Base-by-base conservation (phyloP, 75 land plant genomes). In the Larix kaempferi region DNA sequence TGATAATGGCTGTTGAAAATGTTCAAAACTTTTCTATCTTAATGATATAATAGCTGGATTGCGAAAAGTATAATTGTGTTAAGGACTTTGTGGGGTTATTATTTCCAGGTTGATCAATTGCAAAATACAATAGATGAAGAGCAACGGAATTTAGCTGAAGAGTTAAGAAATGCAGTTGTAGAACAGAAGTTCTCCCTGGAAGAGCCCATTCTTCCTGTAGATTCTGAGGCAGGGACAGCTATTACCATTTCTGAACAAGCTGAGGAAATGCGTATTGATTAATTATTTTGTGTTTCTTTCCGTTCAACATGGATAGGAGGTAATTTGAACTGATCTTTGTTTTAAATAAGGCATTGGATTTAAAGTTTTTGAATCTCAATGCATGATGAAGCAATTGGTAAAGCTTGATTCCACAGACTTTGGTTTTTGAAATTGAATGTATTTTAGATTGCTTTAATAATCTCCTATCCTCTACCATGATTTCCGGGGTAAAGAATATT, bases 71-170 rank as follows among this genome's bases (percentile, higher is more conserved):
- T 57, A 62, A 17, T 27, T 7, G 37, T 56, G 27, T 76, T 26
- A 37, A 37, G 23, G 22, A 64, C 13, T 17, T 23, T 16, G 4
- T 62, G 25, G 66, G 25, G 35, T 4, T 29, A n/a, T 37, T 59
- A 63, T 35, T 71, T 63, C 15, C 85, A 98, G 98, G 98, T 95
- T 74, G 99, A 98, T 84, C 95, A 95, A 65, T 78, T 98, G 67
- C 99, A 97, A 77, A 89, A 81, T 66, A 95, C 96, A 52, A 89
- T 98, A 29, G 99, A 98, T 82, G 99, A 97, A 54, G 98, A 98
- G 71, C 96, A 92, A 74, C 91, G 85, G 81, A 92, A 56, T 77
- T 73, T 85, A 55, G 82, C 80, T 37, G 93, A 92, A 67, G 95
- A 88, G 78, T 77, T 86, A 71, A 82, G 89, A 59, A 80, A 76